These are phyloP conservation scores for Erythrobasidium yunnanense DNA, from an alignment of 768 basidiomycete species.

Conservation along the genomic window DNA sequence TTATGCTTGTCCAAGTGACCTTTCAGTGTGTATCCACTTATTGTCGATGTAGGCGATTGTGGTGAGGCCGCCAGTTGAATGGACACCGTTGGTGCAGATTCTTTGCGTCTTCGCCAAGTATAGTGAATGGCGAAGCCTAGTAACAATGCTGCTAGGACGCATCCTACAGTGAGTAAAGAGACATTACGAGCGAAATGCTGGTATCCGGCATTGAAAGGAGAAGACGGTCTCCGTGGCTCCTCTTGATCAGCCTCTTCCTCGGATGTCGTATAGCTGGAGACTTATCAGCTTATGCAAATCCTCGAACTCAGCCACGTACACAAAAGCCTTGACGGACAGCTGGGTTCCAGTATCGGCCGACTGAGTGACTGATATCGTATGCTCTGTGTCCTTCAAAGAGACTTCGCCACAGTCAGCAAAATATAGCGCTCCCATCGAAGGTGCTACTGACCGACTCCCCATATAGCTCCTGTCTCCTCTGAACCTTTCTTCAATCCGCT, in stretches of 20 bases:
- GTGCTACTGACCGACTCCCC: neutral
- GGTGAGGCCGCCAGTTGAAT: neutral
- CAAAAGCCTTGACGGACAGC: conserved; percentile 8
- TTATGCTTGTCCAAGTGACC: too few relatives aligned
- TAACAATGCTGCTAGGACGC: too few relatives aligned
- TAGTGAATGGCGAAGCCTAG: too few relatives aligned
- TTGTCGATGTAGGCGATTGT: neutral
- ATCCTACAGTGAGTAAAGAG: too few relatives aligned
- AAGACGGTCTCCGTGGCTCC: too few relatives aligned
- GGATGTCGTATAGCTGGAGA: too few relatives aligned
- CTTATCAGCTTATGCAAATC: too few relatives aligned
- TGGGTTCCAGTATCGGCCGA: neutral
- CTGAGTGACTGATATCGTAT: neutral
- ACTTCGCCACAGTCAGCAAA: neutral
- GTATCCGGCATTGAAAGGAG: too few relatives aligned
- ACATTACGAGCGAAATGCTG: too few relatives aligned
- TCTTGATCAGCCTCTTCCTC: too few relatives aligned
- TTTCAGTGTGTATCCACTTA: too few relatives aligned
- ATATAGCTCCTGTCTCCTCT: neutral
- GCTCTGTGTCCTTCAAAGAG: conserved; percentile 16
- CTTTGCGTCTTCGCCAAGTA: neutral
- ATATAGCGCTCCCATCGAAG: neutral
- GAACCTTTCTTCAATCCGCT: neutral
- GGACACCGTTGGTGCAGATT: neutral
- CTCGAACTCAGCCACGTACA: neutral